Evolutionary conservation across 179 eudicot species (phyloP).

Genomic region (Actinidia chinensis): DNA sequence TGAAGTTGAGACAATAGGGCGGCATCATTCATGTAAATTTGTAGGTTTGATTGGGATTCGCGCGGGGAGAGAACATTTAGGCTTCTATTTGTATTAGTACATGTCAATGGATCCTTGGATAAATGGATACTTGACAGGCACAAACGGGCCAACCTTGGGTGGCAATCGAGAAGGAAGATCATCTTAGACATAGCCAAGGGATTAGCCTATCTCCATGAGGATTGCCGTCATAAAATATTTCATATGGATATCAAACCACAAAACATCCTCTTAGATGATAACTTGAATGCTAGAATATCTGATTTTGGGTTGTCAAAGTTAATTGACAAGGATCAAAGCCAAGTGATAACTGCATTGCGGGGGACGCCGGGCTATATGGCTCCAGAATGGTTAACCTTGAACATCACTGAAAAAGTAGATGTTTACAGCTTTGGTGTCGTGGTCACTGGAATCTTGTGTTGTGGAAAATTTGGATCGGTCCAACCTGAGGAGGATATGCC

Average conservation of each 20-base stretch:
- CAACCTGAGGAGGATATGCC: constrained; percentile 20
- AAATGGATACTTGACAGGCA: constrained; percentile 11
- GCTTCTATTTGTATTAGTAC: constrained; percentile 6
- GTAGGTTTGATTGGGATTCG: neutral
- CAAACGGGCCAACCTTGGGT: neutral
- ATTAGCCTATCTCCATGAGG: constrained; percentile 5
- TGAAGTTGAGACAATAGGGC: constrained; percentile 9
- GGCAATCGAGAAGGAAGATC: constrained; percentile 16
- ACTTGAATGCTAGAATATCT: no score
- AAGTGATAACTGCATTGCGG: no score
- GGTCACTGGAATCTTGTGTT: no score
- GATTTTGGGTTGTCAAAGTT: no score
- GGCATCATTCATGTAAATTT: constrained; percentile 1
- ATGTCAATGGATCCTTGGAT: constrained; percentile 13
- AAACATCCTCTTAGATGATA: no score
- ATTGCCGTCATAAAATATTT: neutral
- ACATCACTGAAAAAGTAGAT: no score
- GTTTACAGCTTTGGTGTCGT: no score
- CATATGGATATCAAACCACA: no score
- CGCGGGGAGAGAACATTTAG: neutral
- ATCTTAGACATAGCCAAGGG: constrained; percentile 19
- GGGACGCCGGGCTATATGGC: no score
- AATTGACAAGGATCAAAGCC: no score
- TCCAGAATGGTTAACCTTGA: no score
- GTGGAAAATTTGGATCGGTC: constrained; percentile 20